Conservation (phyloP, 2,329 filamentous ascomycete genomes). For the Phialocephala sp. region DNA sequence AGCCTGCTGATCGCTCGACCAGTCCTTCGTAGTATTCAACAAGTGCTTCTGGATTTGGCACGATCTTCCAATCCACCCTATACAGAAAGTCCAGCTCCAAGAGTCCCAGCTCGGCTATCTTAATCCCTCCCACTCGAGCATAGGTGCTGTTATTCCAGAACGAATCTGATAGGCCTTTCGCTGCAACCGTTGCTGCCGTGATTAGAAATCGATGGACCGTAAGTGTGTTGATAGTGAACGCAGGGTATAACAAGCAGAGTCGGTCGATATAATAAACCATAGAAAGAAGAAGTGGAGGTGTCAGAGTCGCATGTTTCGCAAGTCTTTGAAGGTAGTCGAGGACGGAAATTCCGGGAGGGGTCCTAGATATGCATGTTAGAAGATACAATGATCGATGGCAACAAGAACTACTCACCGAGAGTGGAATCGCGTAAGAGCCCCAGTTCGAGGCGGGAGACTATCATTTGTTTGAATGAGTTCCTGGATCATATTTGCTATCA, state of each 20-base stretch:
- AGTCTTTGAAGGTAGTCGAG: constrained; percentile 91
- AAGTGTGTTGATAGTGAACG: constrained; percentile 94
- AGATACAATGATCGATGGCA: neutral
- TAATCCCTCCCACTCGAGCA: constrained; percentile 90
- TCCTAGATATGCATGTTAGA: constrained; percentile 26
- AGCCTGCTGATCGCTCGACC: constrained; percentile 69
- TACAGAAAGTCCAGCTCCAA: constrained; percentile 93
- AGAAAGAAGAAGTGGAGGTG: constrained; percentile 90
- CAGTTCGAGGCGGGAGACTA: constrained; percentile 80
- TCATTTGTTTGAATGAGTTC: constrained; percentile 96
- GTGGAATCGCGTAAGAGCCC: constrained; percentile 91
- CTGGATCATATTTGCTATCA: constrained; percentile 94
- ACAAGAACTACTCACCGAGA: constrained; percentile 68
- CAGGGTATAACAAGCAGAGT: constrained; percentile 87
- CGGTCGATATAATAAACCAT: constrained; percentile 99
- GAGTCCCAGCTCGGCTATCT: constrained; percentile 85
- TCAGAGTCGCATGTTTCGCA: constrained; percentile 91
- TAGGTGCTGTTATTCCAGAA: constrained; percentile 99
- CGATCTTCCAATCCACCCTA: constrained; percentile 93
- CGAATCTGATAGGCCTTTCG: constrained; percentile 93
- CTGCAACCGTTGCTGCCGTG: constrained; percentile 91
- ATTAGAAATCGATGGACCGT: constrained; percentile 98
- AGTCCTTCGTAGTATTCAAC: constrained; percentile 92
- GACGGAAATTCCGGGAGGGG: constrained; percentile 90
- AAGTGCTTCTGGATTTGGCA: constrained; percentile 91